These are phyloP conservation scores for Bipolaris cookei DNA, from an alignment of 2,329 filamentous ascomycete genomes.

Conservation along the genomic window DNA sequence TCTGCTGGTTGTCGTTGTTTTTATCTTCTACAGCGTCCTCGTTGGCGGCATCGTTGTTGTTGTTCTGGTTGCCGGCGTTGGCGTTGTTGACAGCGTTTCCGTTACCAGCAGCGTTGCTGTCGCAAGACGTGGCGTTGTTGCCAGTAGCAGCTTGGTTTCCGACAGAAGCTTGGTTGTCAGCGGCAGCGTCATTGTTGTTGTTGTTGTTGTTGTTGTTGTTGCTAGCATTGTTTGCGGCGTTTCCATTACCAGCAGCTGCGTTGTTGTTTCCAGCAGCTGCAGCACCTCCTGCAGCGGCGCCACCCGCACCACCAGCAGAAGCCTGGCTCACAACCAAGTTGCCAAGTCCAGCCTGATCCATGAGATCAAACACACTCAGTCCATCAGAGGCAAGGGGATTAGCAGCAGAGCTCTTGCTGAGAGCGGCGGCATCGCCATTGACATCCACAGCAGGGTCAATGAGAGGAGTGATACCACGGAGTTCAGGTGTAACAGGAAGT, in stretches of 20 bases:
- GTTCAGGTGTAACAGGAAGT: conserved; percentile 65
- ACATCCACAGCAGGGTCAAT: conserved; percentile 69
- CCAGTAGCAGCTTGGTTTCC: not conserved
- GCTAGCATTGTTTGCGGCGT: conserved; percentile 1
- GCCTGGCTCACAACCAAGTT: conserved; percentile 62
- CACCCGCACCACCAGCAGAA: conserved; percentile 39
- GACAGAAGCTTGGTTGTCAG: too few relatives aligned
- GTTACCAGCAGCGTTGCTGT: not conserved
- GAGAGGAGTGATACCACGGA: conserved; percentile 71
- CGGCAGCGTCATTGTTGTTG: not conserved
- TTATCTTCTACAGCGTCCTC: conserved; percentile 8
- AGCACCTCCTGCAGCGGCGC: conserved; percentile 36
- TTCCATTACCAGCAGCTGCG: not conserved
- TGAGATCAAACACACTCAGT: conserved; percentile 69
- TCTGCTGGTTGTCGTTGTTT: conserved; percentile 20
- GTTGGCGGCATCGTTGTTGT: not conserved
- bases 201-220: conserved; percentile 19
- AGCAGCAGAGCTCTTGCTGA: conserved; percentile 60
- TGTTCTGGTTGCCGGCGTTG: conserved; percentile 14
- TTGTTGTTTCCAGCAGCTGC: conserved; percentile 21
- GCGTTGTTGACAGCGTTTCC: conserved; percentile 9
- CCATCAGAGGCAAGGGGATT: conserved; percentile 65
- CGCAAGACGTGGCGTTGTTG: not conserved
- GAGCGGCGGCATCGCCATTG: conserved; percentile 64
- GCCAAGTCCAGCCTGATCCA: conserved; percentile 66